A percentile compares a stretch with the other conserved stretches of the same genome.
Conservation (phyloP, 2,329 filamentous ascomycete species). For the Alternaria brassicicola region DNA sequence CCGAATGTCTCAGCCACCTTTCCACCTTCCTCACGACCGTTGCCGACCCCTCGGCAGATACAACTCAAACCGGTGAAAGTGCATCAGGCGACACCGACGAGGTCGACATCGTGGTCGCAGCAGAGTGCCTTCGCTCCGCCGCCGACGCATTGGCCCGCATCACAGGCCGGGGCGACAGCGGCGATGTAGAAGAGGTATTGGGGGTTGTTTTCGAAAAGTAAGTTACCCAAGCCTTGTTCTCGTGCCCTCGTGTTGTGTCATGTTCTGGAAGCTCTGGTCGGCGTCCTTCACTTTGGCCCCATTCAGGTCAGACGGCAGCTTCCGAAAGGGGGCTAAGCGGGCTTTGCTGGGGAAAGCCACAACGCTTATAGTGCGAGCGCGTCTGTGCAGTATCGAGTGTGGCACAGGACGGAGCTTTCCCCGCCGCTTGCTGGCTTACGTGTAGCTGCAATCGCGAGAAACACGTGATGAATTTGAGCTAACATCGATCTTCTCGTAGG, state of each 20-base stretch:
- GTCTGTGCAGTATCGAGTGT: conserved; percentile 8
- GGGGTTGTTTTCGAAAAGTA: conserved; percentile 98
- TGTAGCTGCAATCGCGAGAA: background rate
- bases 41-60: conserved; percentile 12
- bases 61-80: conserved; percentile 3
- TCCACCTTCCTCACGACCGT: conserved; percentile 73
- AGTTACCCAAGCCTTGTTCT: conserved; percentile 46
- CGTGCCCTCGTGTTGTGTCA: background rate
- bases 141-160: conserved; percentile 68
- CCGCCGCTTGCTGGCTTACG: conserved; percentile 10
- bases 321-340: conserved; percentile 5
- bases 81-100: conserved; percentile 49
- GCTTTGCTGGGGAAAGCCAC: conserved; percentile 22
- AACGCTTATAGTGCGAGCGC: conserved; percentile 24
- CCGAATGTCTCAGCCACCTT: conserved; percentile 73
- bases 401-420: conserved; percentile 5
- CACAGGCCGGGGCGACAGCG: conserved; percentile 81
- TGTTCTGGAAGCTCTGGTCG: conserved; percentile 5
- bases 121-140: conserved; percentile 76
- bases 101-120: conserved; percentile 85
- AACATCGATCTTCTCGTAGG: conserved; percentile 15
- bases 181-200: conserved; percentile 93
- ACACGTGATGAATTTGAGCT: conserved; percentile 2
- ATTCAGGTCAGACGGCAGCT: conserved; percentile 7
- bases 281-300: conserved; percentile 9